These are phyloP conservation scores for Centaurea solstitialis DNA, from an alignment of 129 eudicot genomes.

Conservation along the genomic window DNA sequence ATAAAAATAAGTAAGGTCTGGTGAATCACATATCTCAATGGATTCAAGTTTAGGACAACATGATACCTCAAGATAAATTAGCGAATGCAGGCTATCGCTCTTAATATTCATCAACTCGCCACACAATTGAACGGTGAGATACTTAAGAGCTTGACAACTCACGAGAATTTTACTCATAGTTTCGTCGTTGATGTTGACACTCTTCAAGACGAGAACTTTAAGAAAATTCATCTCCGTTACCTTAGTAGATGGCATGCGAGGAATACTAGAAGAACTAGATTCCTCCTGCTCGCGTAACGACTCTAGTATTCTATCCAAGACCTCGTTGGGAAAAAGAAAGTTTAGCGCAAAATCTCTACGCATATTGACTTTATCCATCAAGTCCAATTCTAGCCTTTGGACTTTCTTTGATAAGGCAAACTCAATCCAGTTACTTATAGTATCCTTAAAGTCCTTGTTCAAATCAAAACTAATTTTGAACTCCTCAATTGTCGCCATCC, in stretches of 20 bases:
- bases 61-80: constrained; percentile 28
- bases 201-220: constrained; percentile 34
- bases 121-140: constrained; percentile 23
- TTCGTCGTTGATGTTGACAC: constrained; percentile 47
- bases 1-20: constrained; percentile 28
- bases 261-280: background rate
- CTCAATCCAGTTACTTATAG: constrained; percentile 39
- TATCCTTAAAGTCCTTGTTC: constrained; percentile 18
- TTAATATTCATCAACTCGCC: constrained; percentile 27
- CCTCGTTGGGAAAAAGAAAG: constrained; percentile 33
- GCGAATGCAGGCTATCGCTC: constrained; percentile 13
- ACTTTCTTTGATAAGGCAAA: constrained; percentile 42
- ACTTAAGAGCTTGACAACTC: constrained; percentile 25
- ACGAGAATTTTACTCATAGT: constrained; percentile 24
- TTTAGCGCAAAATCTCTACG: constrained; percentile 13
- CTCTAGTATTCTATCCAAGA: background rate
- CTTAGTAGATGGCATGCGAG: background rate
- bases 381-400: constrained; percentile 42
- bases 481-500: constrained; percentile 13
- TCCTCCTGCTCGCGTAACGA: background rate
- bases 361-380: constrained; percentile 19
- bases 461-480: constrained; percentile 33
- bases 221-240: constrained; percentile 19
- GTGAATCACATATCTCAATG: constrained; percentile 29
- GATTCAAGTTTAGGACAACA: constrained; percentile 23